Conservation (phyloP, 768 basidiomycete genomes). For the Lyophyllum semitale region DNA sequence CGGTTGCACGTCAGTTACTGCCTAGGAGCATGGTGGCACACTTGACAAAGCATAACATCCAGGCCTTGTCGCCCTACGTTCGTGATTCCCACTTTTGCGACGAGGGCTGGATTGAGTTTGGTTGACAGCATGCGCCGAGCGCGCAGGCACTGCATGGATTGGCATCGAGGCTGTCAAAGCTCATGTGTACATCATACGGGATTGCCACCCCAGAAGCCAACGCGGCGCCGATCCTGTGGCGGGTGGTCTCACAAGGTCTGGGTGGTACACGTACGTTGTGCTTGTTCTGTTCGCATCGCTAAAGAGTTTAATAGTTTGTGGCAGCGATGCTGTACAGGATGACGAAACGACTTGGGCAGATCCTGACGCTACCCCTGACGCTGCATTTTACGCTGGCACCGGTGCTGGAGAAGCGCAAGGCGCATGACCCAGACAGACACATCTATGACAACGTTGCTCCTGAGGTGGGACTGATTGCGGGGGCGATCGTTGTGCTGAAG, state of each 20-base stretch:
- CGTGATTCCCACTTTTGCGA: constrained; percentile 23
- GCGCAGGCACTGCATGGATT: constrained; percentile 58
- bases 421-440: constrained; percentile 45
- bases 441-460: constrained; percentile 66
- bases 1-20: constrained; percentile 49
- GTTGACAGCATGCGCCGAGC: constrained; percentile 63
- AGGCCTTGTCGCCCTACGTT: constrained; percentile 74
- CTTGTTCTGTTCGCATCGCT: constrained; percentile 16
- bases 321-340: constrained; percentile 67
- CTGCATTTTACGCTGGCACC: constrained; percentile 58
- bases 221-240: constrained; percentile 77
- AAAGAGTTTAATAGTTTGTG: constrained; percentile 8
- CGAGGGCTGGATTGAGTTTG: background rate
- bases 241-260: constrained; percentile 57
- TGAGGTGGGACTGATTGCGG: constrained; percentile 63
- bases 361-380: constrained; percentile 60
- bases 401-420: constrained; percentile 32
- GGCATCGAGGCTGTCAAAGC: constrained; percentile 62
- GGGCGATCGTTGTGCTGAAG: constrained; percentile 73
- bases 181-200: constrained; percentile 52
- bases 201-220: constrained; percentile 76
- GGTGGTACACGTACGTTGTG: constrained; percentile 72
- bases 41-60: constrained; percentile 69
- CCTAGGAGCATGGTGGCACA: constrained; percentile 64
- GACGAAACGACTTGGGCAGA: constrained; percentile 58